Evolutionary conservation across 2,329 filamentous ascomycete species (phyloP), one percentile per base, ranked within the genome.

Genomic region (Penicillium aurantiogriseum): DNA sequence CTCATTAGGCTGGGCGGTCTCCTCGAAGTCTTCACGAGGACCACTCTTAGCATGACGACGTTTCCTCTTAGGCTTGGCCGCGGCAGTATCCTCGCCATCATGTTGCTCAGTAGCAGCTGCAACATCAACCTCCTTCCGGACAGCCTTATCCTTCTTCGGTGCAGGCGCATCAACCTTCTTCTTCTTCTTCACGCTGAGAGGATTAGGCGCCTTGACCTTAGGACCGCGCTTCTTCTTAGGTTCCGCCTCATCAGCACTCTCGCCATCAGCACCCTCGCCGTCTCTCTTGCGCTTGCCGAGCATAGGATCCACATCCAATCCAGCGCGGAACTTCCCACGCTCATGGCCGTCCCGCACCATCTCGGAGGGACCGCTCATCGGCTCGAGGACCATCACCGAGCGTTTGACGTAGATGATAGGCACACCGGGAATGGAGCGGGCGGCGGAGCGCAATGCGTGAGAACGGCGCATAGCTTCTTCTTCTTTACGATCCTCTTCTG

Each of bases 391-490:
- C 79, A 81, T 80, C 8, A 81, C 78, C 17, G 78, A 80, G 46
- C 79, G 71, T 68, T 80, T 80, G 33, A 81, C 79, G 64, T 80
- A 81, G 43, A 81, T 75, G 29, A 81, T 77, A 17, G 79, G 79
- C 33, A 80, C 78, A 49, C 79, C 79, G 15, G 77, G 77, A 11
- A 81, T 76, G 19, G 73, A 64, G 42, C 79, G 71, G 45, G 77
- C 77, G 11, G 66, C 68, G 10, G 70, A 64, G 15, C 79, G 68
- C 27, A 81, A 67, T 31, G 71, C 58, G 38, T 61, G 60, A 4
- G 74, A 66, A 25, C 72, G 63, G 63, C 69, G 63, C 53, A 71
- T 63, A 51, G 69, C 71, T 57, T 68, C 68, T 50, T 69, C 68
- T 36, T 65, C 69, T 53, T 57, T 64, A 17, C 61, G 67, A 51